Base-by-base conservation (phyloP, 1,139 yeast species). In the Kazachstania sp. region DNA sequence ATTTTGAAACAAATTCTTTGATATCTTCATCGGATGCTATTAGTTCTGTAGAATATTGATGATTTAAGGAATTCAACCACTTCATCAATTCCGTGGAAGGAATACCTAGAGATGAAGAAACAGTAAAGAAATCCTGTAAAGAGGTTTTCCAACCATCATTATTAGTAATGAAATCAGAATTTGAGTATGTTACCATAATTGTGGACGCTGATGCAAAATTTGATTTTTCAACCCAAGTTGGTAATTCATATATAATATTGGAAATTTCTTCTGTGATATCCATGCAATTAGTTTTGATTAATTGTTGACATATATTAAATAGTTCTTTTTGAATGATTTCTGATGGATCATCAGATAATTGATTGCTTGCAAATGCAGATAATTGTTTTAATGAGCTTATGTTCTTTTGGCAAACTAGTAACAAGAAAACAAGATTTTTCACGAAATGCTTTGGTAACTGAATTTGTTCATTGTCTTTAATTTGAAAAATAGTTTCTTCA, bases 161-260 rank as follows among this genome's bases (percentile, higher is more conserved):
- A 2, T 53, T 50, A n/a, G 53, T 54, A 3, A 51, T 43, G 3
- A 61, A 49, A 2, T 29, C 38, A 0, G 69, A 64, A 5, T 60
- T 60, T 3, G 71, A 55, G 42, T 61, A 65, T 13, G 51, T 48
- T 1, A 58, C 50, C 23, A 72, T 46, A 4, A 70, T 50, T 2
- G 53, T 46, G 15, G 65, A 52, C 3, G 70, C 60, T 5, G 45
- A 41, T 5, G 63, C 66, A 41, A 61, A 53, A 23, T 60, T 57
- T 0, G 52, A 43, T 11, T 59, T 52, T 1, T 68, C 59, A 4
- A 73, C 49, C 46, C 59, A 54, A 2, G 58, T 51, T 6, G 72
- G 67, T 2, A 72, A 18, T 15, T 60, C 61, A 23, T 54, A 52
- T 19, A 71, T 50, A 37, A 71, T 64, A 7, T 55, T 55, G 1